phyloP scores from a whole-genome alignment of 2,329 filamentous ascomycete species.

The Curvularia sp. region DNA sequence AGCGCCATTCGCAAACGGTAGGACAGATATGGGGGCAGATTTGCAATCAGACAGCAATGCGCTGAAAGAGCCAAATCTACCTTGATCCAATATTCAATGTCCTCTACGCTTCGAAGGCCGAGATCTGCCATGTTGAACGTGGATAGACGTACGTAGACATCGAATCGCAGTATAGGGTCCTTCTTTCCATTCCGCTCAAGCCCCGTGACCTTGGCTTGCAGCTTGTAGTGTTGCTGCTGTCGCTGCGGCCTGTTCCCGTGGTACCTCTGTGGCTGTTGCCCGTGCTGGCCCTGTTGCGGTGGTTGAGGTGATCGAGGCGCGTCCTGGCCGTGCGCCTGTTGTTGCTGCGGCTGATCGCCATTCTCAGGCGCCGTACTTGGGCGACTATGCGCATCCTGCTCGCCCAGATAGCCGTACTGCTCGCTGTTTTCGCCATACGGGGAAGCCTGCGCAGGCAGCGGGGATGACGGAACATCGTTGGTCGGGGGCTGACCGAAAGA shows the following conservation, averaged over 20 bases:
- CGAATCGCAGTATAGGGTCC: constrained; percentile 91
- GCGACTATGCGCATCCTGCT: constrained; percentile 37
- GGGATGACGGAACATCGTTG: constrained; percentile 50
- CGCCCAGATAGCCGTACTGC: constrained; percentile 46
- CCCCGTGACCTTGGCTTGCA: constrained; percentile 94
- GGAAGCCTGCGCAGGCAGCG: constrained; percentile 51
- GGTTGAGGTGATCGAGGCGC: constrained; percentile 36
- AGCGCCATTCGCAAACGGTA: not conserved
- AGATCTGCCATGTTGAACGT: constrained; percentile 1
- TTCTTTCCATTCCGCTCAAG: constrained; percentile 94
- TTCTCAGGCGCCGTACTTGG: constrained; percentile 41
- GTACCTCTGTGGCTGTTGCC: constrained; percentile 57
- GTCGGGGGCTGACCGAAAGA: constrained; percentile 57
- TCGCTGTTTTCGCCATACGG: constrained; percentile 47
- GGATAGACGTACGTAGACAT: constrained; percentile 78
- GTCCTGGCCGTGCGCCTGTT: constrained; percentile 43
- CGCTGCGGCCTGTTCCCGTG: constrained; percentile 52
- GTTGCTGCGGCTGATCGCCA: constrained; percentile 43
- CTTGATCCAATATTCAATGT: constrained; percentile 11
- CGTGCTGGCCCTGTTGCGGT: constrained; percentile 50
- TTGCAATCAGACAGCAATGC: not conserved
- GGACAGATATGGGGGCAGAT: not conserved
- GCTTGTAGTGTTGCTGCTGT: constrained; percentile 77
- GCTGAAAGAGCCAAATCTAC: constrained; percentile 9
- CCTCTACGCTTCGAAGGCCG: constrained; percentile 6